Evolutionary conservation across 805 yeast genomes (phyloP).

Genomic region (Candida maesae): DNA sequence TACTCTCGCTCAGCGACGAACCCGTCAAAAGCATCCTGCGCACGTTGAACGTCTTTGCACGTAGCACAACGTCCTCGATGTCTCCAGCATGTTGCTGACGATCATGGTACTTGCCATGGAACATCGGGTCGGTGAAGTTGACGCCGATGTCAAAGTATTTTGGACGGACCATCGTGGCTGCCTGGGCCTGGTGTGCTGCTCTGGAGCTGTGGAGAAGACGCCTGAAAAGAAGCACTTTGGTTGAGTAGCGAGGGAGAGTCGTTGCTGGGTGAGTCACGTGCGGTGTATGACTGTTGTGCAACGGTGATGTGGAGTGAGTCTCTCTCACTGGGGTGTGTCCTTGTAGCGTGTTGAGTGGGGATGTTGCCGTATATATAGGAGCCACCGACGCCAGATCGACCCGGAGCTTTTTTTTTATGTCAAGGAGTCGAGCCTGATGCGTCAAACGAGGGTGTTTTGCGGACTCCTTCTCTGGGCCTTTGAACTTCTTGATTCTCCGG

Average conservation of each 20-base stretch:
- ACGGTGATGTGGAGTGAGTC: too few species aligned
- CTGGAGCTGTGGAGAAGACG: constrained; percentile 1
- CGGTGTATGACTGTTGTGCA: background rate
- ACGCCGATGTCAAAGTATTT: constrained; percentile 49
- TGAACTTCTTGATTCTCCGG: too few species aligned
- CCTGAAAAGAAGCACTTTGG: constrained; percentile 5
- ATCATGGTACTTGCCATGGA: constrained; percentile 74
- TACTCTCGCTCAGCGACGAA: constrained; percentile 65
- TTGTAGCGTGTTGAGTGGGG: background rate
- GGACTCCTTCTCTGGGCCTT: too few species aligned
- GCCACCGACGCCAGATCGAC: background rate
- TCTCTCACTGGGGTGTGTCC: too few species aligned
- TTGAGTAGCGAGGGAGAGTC: background rate
- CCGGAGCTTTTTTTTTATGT: background rate
- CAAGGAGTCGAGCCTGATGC: background rate
- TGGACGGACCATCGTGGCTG: constrained; percentile 10
- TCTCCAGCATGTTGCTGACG: constrained; percentile 66
- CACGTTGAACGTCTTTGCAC: constrained; percentile 68
- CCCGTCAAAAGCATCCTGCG: constrained; percentile 78
- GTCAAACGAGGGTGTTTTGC: constrained; percentile 8
- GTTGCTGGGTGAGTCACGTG: too few species aligned
- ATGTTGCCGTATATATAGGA: background rate
- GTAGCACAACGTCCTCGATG: constrained; percentile 52
- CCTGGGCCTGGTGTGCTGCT: background rate
- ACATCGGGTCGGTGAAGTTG: constrained; percentile 88